phyloP scores from a whole-genome alignment of 2,329 filamentous ascomycete genomes.

The Mollisiaceae sp. region DNA sequence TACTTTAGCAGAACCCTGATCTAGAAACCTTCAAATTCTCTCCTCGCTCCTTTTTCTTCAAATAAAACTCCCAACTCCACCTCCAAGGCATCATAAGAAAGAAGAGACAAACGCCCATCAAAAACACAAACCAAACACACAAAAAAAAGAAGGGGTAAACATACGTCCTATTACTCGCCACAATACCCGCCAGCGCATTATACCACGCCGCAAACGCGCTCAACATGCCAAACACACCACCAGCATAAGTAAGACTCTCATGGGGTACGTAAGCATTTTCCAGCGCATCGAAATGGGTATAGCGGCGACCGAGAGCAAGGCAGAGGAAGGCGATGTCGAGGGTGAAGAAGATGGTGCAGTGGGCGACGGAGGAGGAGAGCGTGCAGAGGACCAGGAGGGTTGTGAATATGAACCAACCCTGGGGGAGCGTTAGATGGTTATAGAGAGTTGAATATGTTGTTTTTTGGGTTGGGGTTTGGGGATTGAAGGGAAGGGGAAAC shows the following conservation, averaged over 20 bases:
- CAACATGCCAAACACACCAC: conserved; percentile 60
- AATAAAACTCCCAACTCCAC: too few species aligned
- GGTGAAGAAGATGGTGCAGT: conserved; percentile 78
- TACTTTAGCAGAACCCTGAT: too few species aligned
- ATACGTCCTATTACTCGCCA: conserved; percentile 45
- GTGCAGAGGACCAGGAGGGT: conserved; percentile 76
- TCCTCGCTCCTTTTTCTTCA: too few species aligned
- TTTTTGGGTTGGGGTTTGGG: too few species aligned
- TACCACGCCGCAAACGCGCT: conserved; percentile 64
- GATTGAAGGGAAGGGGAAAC: conserved; percentile 7
- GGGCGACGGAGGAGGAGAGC: conserved; percentile 76
- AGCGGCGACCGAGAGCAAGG: conserved; percentile 68
- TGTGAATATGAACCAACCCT: conserved; percentile 85
- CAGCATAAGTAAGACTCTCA: conserved; percentile 52
- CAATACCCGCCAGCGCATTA: conserved; percentile 61
- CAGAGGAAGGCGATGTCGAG: conserved; percentile 79
- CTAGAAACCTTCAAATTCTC: too few species aligned
- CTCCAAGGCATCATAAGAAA: too few species aligned
- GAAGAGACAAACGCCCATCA: too few species aligned
- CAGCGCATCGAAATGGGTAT: conserved; percentile 50
- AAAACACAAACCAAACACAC: not conserved
- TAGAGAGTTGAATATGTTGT: too few species aligned
- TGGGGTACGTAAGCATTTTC: conserved; percentile 42
- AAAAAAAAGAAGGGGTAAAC: conserved; percentile 13
- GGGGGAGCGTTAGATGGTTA: too few species aligned